Percentiles rank a stretch among this genome's conserved stretches.
Evolutionary conservation across 2,329 filamentous ascomycete genomes (phyloP).

Genomic region (Colletotrichum paranaense): DNA sequence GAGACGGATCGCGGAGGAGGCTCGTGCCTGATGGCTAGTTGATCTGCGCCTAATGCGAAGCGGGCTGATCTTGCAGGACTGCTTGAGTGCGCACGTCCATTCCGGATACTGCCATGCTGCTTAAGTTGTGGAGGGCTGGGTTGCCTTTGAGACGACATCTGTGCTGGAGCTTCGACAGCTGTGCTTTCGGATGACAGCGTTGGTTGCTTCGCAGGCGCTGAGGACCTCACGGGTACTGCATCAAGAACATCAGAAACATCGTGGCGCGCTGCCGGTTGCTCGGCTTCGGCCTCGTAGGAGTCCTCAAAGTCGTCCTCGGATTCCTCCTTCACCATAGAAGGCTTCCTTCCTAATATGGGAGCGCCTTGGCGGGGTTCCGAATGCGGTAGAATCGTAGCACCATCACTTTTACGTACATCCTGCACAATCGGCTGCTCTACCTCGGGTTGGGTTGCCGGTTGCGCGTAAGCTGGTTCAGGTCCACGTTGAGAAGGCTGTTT

Average conservation of each 20-base stretch:
- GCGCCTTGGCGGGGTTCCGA: constrained; percentile 10
- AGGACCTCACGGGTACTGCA: constrained; percentile 46
- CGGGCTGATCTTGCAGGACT: constrained; percentile 77
- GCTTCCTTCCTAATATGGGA: constrained; percentile 48
- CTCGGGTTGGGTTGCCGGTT: background rate
- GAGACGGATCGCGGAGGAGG: constrained; percentile 79
- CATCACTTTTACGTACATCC: constrained; percentile 25
- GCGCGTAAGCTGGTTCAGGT: background rate
- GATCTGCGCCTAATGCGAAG: constrained; percentile 70
- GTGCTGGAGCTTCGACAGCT: constrained; percentile 27
- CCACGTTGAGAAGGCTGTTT: background rate
- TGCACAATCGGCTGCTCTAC: constrained; percentile 1
- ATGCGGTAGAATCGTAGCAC: constrained; percentile 5
- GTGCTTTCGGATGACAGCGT: constrained; percentile 24
- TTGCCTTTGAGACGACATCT: constrained; percentile 21
- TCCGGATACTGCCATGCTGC: constrained; percentile 36
- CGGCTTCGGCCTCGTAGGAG: constrained; percentile 15
- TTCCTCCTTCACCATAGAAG: constrained; percentile 60
- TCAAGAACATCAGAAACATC: constrained; percentile 43
- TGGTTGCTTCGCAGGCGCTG: constrained; percentile 27
- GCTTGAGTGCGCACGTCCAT: constrained; percentile 56
- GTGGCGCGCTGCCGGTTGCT: constrained; percentile 25
- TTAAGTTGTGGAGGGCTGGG: constrained; percentile 16
- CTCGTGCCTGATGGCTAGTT: constrained; percentile 70
- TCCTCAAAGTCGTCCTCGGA: constrained; percentile 52